A percentile compares a stretch with the other conserved stretches of the same genome.
Evolutionary conservation across 2,329 filamentous ascomycete genomes (phyloP).

Genomic region (Diaporthe sp.): DNA sequence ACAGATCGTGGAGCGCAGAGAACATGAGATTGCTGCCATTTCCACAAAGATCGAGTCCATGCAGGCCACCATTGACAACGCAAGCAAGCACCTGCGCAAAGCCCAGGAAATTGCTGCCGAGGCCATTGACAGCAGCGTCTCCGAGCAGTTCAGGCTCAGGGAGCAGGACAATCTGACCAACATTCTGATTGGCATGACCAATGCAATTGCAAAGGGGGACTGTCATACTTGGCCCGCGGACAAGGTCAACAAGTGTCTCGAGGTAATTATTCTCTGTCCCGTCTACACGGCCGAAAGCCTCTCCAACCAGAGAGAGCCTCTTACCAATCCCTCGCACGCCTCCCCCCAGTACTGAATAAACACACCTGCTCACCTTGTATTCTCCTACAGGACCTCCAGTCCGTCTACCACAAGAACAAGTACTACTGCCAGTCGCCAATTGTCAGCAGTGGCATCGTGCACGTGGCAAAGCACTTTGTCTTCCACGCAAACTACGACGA

Average conservation of each 20-base stretch:
- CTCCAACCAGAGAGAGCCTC: not conserved
- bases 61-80: conserved; percentile 2
- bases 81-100: not conserved
- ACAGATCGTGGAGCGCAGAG: conserved; percentile 6
- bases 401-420: not conserved
- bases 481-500: conserved; percentile 22
- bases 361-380: not conserved
- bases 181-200: not conserved
- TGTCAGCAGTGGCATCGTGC: not conserved
- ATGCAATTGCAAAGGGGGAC: not conserved
- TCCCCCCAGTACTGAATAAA: not conserved
- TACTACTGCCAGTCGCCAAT: not conserved
- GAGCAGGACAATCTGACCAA: not conserved
- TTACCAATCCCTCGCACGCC: not conserved
- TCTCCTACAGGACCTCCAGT: not conserved
- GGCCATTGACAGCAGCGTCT: not conserved
- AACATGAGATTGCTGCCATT: conserved; percentile 25
- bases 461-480: conserved; percentile 1
- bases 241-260: conserved; percentile 19
- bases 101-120: conserved; percentile 2
- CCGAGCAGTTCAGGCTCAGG: conserved; percentile 6
- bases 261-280: not conserved
- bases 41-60: conserved; percentile 3
- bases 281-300: no score
- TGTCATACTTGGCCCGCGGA: not conserved